phyloP scores from a whole-genome alignment of 106 monocot genomes.

The Alisma plantagoaquatica region DNA sequence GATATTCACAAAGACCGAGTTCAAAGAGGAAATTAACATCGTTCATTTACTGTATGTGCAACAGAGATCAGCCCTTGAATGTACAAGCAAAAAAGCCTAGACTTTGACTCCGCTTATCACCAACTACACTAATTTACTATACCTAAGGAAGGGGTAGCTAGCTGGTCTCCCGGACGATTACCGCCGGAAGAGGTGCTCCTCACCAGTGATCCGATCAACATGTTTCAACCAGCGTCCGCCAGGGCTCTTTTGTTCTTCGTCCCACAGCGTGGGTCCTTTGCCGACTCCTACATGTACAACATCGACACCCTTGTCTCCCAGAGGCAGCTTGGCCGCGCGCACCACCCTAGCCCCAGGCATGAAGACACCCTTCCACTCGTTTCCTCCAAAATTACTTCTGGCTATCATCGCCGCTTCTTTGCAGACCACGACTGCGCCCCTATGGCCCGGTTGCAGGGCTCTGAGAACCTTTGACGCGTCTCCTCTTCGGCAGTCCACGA shows the following conservation, averaged over 20 bases:
- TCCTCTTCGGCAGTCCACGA: constrained; percentile 41
- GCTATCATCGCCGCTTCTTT: constrained; percentile 1
- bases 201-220: constrained; percentile 33
- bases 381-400: too few species aligned
- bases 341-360: constrained; percentile 40
- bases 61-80: too few species aligned
- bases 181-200: constrained; percentile 51
- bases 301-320: constrained; percentile 51
- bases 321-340: constrained; percentile 36
- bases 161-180: too few species aligned
- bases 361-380: background rate
- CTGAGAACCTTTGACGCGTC: constrained; percentile 31
- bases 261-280: constrained; percentile 30
- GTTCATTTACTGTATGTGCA: too few species aligned
- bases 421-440: constrained; percentile 67
- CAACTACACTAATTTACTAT: too few species aligned
- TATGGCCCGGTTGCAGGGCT: constrained; percentile 30
- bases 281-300: constrained; percentile 59
- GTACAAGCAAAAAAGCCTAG: too few species aligned
- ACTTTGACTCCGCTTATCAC: too few species aligned
- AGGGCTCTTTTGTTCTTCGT: too few species aligned
- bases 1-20: too few species aligned
- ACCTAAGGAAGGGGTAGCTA: too few species aligned
- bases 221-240: constrained; percentile 35
- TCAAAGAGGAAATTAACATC: too few species aligned